Evolutionary conservation across 2,329 filamentous ascomycete genomes (phyloP), one percentile per base, ranked within the genome.

Genomic region (Lachnellula suecica): DNA sequence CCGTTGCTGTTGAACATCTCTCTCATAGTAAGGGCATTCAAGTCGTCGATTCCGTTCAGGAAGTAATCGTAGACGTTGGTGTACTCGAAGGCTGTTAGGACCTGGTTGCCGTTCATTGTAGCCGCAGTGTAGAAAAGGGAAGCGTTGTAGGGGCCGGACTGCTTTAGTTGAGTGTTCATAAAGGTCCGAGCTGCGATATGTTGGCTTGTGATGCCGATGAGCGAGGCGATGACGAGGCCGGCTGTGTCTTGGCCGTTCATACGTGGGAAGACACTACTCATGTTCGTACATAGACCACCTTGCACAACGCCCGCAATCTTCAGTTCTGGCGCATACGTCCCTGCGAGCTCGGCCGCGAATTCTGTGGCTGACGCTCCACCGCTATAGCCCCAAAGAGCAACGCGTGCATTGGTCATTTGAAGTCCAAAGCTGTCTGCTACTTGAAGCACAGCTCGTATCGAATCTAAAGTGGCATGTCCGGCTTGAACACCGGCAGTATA

Each of bases 341-440:
- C 68, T 29, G 79, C 76, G 20, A 82, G 62, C 48, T 82, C 77
- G 9, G 76, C 73, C 0, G 79, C 79, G 69, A 73, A 79, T 23
- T 77, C 77, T 3, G 70, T 74, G 0, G 79, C 78, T 19, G 82
- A 55, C 2, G 73, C 72, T 4, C 80, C 79, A 3, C 80, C 80
- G 1, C 75, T 79, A 63, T 82, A 83, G 1, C 80, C 80, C 77
- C 77, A 82, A 48, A 81, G 19, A 2, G 54, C 54, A 48, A 48
- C 44, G 13, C 44, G 40, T 2, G 35, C 40, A 9, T 50, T 13
- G 4, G 27, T n/a, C 4, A 59, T 37, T 37, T n/a, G 34, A 37
- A 37, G 34, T 15, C 34, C 34, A 37, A 37, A 37, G n/a, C 17
- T 37, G 5, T n/a, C 34, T 5, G 34, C 34, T 15, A 37, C 34